A percentile compares a stretch with the other conserved stretches of the same genome.
phyloP scores from a whole-genome alignment of 495 filamentous ascomycete species.

The Patellaria atrata region DNA sequence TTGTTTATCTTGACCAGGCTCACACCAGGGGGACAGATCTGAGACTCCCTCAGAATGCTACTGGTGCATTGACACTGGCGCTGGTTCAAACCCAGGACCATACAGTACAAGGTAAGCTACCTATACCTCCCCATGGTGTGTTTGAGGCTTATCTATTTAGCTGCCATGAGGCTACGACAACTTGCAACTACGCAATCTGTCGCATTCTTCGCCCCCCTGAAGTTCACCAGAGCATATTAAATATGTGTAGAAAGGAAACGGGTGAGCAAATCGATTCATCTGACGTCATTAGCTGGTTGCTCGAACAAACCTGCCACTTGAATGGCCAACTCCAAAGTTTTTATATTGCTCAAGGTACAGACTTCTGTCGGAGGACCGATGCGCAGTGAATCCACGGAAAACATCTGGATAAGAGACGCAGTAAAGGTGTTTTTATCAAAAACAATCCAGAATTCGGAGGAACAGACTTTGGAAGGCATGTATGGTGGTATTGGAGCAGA shows the following conservation, averaged over 20 bases:
- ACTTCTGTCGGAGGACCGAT: constrained; percentile 38
- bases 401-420: constrained; percentile 18
- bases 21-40: constrained; percentile 63
- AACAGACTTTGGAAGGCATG: constrained; percentile 32
- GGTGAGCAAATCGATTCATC: constrained; percentile 27
- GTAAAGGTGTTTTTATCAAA: constrained; percentile 27
- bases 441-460: constrained; percentile 30
- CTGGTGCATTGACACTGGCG: constrained; percentile 53
- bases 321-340: constrained; percentile 41
- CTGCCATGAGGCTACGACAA: constrained; percentile 18
- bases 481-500: constrained; percentile 23
- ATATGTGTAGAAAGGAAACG: constrained; percentile 7
- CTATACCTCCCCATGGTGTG: not conserved
- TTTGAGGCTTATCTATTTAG: not conserved
- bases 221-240: constrained; percentile 29
- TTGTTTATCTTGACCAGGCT: constrained; percentile 57
- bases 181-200: constrained; percentile 17
- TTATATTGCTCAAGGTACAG: constrained; percentile 41
- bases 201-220: constrained; percentile 34
- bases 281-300: constrained; percentile 44
- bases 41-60: constrained; percentile 40
- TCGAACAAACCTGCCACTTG: constrained; percentile 43
- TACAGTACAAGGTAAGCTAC: constrained; percentile 40
- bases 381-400: constrained; percentile 19
- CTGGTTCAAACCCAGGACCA: constrained; percentile 50